These are phyloP conservation scores for Colletotrichum tropicale DNA, from an alignment of 2,329 filamentous ascomycete genomes.

Conservation along the genomic window DNA sequence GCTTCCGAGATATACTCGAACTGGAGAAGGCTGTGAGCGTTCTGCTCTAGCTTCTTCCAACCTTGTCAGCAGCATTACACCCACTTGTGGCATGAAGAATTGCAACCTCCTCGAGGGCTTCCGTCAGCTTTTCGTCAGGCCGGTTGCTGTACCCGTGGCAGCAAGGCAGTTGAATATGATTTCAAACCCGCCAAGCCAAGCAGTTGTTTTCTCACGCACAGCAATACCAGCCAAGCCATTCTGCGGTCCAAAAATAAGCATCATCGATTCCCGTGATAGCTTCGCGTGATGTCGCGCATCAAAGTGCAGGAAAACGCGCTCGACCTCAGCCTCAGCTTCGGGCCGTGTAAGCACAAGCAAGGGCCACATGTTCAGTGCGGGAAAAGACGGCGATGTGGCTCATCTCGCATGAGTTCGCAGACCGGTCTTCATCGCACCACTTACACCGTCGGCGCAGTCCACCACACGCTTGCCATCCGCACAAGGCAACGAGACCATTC, in stretches of 20 bases:
- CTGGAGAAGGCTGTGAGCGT: neutral
- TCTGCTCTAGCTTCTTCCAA: neutral
- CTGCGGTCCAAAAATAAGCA: neutral
- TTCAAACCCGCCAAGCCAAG: neutral
- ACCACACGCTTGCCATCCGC: neutral
- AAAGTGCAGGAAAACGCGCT: neutral
- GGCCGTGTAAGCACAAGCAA: neutral
- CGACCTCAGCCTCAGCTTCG: neutral
- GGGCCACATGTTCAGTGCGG: neutral
- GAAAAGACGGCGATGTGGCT: neutral
- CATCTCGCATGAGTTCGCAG: neutral
- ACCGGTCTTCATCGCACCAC: neutral
- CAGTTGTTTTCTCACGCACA: neutral
- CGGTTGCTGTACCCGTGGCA: neutral
- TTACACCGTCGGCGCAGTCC: neutral
- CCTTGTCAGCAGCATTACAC: neutral
- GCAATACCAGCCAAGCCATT: neutral
- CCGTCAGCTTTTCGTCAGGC: neutral
- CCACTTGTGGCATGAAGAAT: neutral
- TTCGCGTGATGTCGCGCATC: neutral
- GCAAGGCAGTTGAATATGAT: neutral
- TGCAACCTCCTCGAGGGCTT: neutral
- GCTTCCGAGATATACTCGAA: neutral
- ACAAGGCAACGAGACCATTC: neutral
- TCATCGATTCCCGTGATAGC: neutral